Evolutionary conservation across 257 asterid species (phyloP).

Genomic region (Nicotiana knightiana): DNA sequence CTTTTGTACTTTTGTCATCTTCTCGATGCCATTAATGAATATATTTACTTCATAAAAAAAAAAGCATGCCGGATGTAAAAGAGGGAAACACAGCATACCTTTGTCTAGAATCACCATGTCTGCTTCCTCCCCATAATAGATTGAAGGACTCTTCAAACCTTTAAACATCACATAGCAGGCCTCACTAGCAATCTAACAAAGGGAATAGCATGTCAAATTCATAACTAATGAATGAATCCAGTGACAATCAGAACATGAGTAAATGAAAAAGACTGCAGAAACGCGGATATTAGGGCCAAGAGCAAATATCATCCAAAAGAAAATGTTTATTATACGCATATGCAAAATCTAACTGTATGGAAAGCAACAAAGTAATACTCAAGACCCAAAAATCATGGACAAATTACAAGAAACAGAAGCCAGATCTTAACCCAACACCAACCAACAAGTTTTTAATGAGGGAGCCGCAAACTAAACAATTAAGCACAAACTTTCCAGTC

Average conservation of each 20-base stretch:
- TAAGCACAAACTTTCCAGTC: not conserved
- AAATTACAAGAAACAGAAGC: not conserved
- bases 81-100: conserved; percentile 36
- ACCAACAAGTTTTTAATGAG: not conserved
- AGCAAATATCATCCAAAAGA: not conserved
- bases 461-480: not conserved
- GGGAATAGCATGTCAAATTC: not conserved
- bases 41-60: no score
- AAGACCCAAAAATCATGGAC: not conserved
- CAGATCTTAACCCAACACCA: not conserved
- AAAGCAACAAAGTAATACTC: not conserved
- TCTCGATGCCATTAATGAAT: no score
- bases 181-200: conserved; percentile 33
- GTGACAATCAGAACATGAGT: not conserved
- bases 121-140: conserved; percentile 41
- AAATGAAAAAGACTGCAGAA: not conserved
- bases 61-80: not conserved
- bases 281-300: not conserved
- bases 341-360: conserved; percentile 1
- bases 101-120: conserved; percentile 49
- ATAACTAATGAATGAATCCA: conserved; percentile 1
- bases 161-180: conserved; percentile 55
- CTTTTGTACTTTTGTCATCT: no score
- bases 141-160: conserved; percentile 50
- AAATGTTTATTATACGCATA: not conserved